Percentiles rank a stretch among this genome's conserved stretches.
Conservation (phyloP, 2,329 filamentous ascomycete species). For the Blumeria hordei region DNA sequence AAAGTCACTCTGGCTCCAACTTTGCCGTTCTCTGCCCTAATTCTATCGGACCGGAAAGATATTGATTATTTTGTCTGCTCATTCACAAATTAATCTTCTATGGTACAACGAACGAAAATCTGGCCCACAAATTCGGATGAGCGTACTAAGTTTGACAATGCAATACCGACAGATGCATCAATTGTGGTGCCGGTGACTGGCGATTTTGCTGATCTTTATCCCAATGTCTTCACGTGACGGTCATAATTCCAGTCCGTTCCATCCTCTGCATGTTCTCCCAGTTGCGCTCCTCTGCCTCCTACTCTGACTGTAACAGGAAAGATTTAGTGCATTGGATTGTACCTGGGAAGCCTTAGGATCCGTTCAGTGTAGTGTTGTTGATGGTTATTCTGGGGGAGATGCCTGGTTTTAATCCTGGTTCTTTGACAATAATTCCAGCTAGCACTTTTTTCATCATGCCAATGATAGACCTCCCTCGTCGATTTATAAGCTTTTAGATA, state of each 20-base stretch:
- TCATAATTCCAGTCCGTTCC: not conserved
- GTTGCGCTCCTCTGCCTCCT: not conserved
- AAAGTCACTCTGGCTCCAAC: not conserved
- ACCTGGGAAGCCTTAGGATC: not conserved
- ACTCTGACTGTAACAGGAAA: not conserved
- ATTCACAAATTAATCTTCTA: not conserved
- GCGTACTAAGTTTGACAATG: not conserved
- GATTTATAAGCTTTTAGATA: not conserved
- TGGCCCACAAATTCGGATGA: not conserved
- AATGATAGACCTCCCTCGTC: not conserved
- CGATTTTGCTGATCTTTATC: not conserved
- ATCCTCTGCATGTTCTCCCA: constrained; percentile 7
- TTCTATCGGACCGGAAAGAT: not conserved
- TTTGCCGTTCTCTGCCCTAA: not conserved
- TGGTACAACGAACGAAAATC: not conserved
- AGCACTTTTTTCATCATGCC: not conserved
- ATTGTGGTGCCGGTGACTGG: not conserved
- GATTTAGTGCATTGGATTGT: not conserved
- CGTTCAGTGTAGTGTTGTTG: not conserved
- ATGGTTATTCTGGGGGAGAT: not conserved
- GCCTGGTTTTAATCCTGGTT: not conserved
- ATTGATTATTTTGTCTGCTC: not conserved
- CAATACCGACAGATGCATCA: not conserved
- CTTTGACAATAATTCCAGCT: not conserved
- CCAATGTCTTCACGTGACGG: not conserved